Percentiles rank a stretch among this genome's conserved stretches.
Conservation (phyloP, 2,329 filamentous ascomycete genomes). For the Pochonia chlamydosporia region DNA sequence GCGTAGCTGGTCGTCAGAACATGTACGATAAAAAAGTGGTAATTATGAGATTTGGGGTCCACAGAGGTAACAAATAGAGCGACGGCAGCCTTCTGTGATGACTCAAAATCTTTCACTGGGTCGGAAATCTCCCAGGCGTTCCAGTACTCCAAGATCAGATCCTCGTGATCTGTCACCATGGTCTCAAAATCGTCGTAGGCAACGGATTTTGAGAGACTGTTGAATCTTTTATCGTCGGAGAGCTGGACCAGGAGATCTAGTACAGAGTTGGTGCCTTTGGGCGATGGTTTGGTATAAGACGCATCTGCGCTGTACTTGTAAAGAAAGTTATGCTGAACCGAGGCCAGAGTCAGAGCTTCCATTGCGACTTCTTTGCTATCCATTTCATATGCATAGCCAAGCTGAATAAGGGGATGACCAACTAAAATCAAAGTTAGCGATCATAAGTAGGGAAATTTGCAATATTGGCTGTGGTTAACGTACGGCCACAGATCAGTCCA, state of each 20-base stretch:
- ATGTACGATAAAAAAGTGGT: constrained; percentile 81
- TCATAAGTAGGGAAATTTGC: neutral
- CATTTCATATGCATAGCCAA: constrained; percentile 90
- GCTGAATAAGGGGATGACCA: constrained; percentile 86
- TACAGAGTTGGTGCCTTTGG: constrained; percentile 55
- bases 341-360: constrained; percentile 72
- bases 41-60: constrained; percentile 52
- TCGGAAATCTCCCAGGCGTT: constrained; percentile 74
- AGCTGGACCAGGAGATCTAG: constrained; percentile 68
- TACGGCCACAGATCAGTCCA: constrained; percentile 72
- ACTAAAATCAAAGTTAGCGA: constrained; percentile 45
- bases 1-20: constrained; percentile 83
- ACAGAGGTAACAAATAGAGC: constrained; percentile 59
- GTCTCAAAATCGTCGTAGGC: constrained; percentile 58
- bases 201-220: constrained; percentile 54
- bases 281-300: constrained; percentile 60
- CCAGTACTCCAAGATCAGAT: constrained; percentile 78
- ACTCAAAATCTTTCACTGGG: constrained; percentile 67
- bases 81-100: constrained; percentile 58
- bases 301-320: constrained; percentile 67
- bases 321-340: constrained; percentile 51
- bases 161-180: constrained; percentile 65
- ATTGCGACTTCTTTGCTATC: constrained; percentile 80
- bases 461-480: constrained; percentile 22
- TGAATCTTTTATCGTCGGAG: constrained; percentile 61